Evolutionary conservation across 768 basidiomycete genomes (phyloP), one percentile per base, ranked within the genome.

Genomic region (Boletus subparvulus): DNA sequence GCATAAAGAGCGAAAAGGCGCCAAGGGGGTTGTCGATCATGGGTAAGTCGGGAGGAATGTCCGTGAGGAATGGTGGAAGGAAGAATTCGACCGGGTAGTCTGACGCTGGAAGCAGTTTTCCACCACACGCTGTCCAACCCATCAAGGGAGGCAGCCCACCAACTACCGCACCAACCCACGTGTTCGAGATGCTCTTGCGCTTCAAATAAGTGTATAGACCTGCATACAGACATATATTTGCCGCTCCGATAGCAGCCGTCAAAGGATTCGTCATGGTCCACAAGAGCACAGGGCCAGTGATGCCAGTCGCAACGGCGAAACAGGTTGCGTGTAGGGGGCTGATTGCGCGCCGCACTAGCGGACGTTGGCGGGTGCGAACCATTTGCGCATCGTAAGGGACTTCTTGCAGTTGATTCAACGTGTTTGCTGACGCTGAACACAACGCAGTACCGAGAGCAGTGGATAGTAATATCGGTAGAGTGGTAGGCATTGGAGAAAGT

Each of bases 111-210:
- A 90, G 74, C 10, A 96, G 70, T 16, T 81, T 76, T 21, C 90
- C 92, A 1, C 94, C 95, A 55, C 90, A 92, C 1, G 97, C 97
- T 8, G 96, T 87, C 97, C 97, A 99, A 41, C 97, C 97, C 90
- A 99, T 98, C 49, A 99, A 74, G 3, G 96, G 94, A 7, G 97
- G 97, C 6, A 98, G 78, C 1, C 80, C 94, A 33, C 97, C 97
- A 4, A 99, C 96, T 21, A 98, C 78, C 0, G 93, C 81, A 11
- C 96, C 96, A 17, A 95, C 84, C 96, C 95, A 98, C 2, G 96
- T 99, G 69, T 97, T 99, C 61, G 77, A 77, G 6, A 89, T 77
- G 55, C 81, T 84, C 64, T 83, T 86, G 17, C 97, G 82, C 71
- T 99, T 98, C 75, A 94, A 78, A 77, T 87, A 90, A 0, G 97